phyloP scores from a whole-genome alignment of 2,329 filamentous ascomycete genomes.

The Teratosphaeria pseudoeucalypti region DNA sequence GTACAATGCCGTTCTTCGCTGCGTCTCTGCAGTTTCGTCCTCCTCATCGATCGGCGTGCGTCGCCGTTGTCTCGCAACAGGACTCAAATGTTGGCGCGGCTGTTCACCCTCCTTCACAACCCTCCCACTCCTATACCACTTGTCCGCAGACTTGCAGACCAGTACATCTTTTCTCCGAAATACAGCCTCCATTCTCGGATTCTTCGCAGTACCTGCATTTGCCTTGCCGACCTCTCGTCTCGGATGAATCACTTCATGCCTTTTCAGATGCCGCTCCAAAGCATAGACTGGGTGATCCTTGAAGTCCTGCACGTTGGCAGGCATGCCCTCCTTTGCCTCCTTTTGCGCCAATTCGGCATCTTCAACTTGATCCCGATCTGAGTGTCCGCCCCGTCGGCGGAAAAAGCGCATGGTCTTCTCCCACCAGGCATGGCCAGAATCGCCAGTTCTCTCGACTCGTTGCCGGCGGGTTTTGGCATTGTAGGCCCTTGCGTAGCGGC shows the following conservation, averaged over 20 bases:
- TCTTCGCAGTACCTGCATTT: conserved; percentile 50
- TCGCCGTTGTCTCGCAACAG: conserved; percentile 14
- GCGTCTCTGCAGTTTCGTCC: conserved; percentile 28
- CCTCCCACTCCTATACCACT: conserved; percentile 76
- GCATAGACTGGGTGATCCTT: conserved; percentile 44
- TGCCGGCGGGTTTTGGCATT: conserved; percentile 78
- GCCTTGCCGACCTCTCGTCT: conserved; percentile 67
- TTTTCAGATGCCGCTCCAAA: conserved; percentile 70
- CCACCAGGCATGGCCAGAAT: conserved; percentile 48
- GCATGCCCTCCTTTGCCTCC: conserved; percentile 58
- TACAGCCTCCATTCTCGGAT: conserved; percentile 57
- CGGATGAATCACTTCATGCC: conserved; percentile 72
- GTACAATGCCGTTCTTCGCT: conserved; percentile 48
- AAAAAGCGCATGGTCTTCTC: conserved; percentile 38
- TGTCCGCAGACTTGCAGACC: conserved; percentile 65
- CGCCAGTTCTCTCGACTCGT: conserved; percentile 58
- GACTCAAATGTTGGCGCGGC: conserved; percentile 59
- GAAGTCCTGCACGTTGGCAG: conserved; percentile 30
- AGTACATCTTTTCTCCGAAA: conserved; percentile 77
- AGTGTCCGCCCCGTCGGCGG: conserved; percentile 14
- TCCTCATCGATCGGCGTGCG: conserved; percentile 19
- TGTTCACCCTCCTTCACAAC: conserved; percentile 70
- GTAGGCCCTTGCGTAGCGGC: conserved; percentile 76
- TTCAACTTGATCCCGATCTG: conserved; percentile 74
- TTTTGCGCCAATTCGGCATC: conserved; percentile 61